Percentiles rank a stretch among this genome's conserved stretches.
These are phyloP conservation scores for Cercospora beticola DNA, from an alignment of 2,329 filamentous ascomycete genomes.

Conservation along the genomic window DNA sequence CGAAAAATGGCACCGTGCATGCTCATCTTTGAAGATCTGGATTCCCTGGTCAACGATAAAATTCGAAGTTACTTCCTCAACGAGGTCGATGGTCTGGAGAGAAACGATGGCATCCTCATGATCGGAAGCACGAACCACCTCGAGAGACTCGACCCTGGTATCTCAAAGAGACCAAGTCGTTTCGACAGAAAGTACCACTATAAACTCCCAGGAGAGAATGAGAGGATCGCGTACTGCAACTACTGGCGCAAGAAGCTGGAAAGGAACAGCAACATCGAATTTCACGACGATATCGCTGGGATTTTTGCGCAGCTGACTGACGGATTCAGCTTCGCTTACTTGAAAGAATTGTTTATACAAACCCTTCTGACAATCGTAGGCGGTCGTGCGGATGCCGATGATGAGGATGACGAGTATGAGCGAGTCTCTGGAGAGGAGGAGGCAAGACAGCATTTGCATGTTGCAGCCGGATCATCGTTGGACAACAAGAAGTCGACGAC, in stretches of 20 bases:
- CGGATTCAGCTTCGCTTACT: constrained; percentile 66
- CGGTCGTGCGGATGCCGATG: constrained; percentile 26
- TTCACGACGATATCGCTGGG: constrained; percentile 34
- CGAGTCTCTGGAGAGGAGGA: constrained; percentile 15
- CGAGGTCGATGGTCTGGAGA: constrained; percentile 66
- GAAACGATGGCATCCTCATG: constrained; percentile 70
- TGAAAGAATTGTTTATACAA: constrained; percentile 67
- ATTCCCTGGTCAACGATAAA: constrained; percentile 61
- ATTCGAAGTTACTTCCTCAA: constrained; percentile 70
- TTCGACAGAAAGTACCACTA: constrained; percentile 69
- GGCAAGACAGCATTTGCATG: constrained; percentile 16
- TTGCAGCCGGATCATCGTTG: neutral
- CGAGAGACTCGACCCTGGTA: constrained; percentile 65
- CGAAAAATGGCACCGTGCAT: constrained; percentile 65
- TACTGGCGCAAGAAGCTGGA: constrained; percentile 63
- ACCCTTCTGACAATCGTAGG: constrained; percentile 56
- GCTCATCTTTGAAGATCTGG: constrained; percentile 70
- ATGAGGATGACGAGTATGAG: constrained; percentile 21
- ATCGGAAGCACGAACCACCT: constrained; percentile 47
- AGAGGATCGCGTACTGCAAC: constrained; percentile 60
- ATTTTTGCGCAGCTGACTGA: constrained; percentile 61
- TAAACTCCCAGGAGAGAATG: constrained; percentile 47
- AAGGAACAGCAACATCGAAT: constrained; percentile 55
- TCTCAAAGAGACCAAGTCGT: constrained; percentile 60
- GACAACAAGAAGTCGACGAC: neutral